These are phyloP conservation scores for Lyophyllum semitale DNA, from an alignment of 768 basidiomycete genomes.

Conservation along the genomic window DNA sequence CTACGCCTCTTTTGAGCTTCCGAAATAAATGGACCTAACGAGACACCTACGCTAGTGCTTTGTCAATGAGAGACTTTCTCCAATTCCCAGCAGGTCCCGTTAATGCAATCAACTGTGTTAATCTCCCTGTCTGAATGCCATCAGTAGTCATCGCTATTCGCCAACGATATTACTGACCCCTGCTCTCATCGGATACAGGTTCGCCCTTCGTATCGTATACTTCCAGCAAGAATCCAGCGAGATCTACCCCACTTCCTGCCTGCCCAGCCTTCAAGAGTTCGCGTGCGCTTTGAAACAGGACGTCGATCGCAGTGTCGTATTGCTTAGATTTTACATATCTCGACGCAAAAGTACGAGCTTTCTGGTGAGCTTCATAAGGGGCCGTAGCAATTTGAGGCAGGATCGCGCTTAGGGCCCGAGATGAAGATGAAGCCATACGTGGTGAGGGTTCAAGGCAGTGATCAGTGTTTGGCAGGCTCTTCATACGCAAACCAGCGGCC, in stretches of 20 bases:
- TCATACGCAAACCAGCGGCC: not conserved
- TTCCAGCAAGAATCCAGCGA: constrained; percentile 77
- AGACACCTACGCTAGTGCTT: constrained; percentile 72
- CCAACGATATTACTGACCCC: constrained; percentile 54
- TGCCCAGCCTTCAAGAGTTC: constrained; percentile 89
- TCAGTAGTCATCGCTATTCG: constrained; percentile 10
- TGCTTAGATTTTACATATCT: constrained; percentile 81
- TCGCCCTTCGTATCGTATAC: constrained; percentile 81
- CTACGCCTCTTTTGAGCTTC: constrained; percentile 41
- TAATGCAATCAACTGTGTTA: constrained; percentile 91
- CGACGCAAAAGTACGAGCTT: constrained; percentile 92
- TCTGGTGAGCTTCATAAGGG: constrained; percentile 96
- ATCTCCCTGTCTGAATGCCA: constrained; percentile 55
- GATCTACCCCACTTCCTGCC: constrained; percentile 87
- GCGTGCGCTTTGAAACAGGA: constrained; percentile 87
- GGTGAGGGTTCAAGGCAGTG: constrained; percentile 2
- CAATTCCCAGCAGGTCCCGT: constrained; percentile 79
- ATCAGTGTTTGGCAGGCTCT: constrained; percentile 11
- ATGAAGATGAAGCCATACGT: constrained; percentile 41
- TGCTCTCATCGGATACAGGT: constrained; percentile 70
- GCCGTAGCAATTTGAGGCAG: constrained; percentile 69
- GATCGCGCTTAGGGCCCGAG: constrained; percentile 74
- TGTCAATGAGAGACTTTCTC: constrained; percentile 90
- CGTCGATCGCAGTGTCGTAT: constrained; percentile 86
- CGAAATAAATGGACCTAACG: not conserved